Evolutionary conservation across 441 rosid species (phyloP).

Genomic region (Hura crepitans): DNA sequence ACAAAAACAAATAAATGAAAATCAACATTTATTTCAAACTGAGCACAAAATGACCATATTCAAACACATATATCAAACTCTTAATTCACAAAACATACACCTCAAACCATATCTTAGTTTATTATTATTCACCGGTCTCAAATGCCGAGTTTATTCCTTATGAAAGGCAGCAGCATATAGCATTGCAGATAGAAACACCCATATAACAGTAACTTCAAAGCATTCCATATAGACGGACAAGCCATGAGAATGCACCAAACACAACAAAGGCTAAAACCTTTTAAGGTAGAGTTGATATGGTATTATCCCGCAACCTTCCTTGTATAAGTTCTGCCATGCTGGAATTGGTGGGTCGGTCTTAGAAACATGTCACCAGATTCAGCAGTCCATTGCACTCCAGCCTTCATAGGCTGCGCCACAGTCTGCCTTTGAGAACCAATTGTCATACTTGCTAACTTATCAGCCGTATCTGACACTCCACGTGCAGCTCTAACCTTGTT

Average conservation of each 20-base stretch:
- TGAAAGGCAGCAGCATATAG: neutral
- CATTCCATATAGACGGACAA: neutral
- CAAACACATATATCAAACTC: no score
- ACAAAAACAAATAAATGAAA: no score
- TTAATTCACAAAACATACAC: no score
- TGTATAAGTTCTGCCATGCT: slow-evolving; percentile 39
- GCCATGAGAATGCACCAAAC: neutral
- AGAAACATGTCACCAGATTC: slow-evolving; percentile 52
- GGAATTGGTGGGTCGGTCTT: slow-evolving; percentile 47
- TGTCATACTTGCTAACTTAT: slow-evolving; percentile 49
- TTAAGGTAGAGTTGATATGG: neutral
- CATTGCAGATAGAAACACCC: neutral
- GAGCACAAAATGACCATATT: no score
- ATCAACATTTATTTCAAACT: no score
- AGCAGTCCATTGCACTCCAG: slow-evolving; percentile 60
- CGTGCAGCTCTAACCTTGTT: slow-evolving; percentile 39
- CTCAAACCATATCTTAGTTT: no score
- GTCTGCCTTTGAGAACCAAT: slow-evolving; percentile 44
- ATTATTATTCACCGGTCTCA: no score
- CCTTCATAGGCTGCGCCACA: slow-evolving; percentile 56
- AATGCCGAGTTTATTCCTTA: no score
- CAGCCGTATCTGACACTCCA: slow-evolving; percentile 47
- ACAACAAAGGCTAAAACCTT: neutral
- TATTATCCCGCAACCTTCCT: slow-evolving; percentile 65
- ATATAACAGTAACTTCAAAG: neutral